Evolutionary conservation across 306 rosid species (phyloP).

Genomic region (Chamaecrista fasciculata): DNA sequence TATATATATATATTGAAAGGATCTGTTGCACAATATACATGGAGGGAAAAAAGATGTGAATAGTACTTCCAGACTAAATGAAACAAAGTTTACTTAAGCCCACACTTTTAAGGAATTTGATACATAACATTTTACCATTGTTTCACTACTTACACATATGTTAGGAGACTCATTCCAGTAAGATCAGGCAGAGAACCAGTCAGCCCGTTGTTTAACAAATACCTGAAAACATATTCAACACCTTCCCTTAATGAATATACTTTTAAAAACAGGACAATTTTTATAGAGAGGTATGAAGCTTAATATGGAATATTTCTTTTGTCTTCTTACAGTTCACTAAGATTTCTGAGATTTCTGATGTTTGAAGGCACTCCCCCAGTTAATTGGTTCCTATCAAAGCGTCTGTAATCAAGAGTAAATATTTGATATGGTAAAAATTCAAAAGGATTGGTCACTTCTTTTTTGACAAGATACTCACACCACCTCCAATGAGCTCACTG

Average conservation of each 20-base stretch:
- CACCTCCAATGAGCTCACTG: slow-evolving; percentile 42
- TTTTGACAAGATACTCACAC: slow-evolving; percentile 55
- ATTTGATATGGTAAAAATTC: not conserved
- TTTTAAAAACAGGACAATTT: not conserved
- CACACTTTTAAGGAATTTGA: not conserved
- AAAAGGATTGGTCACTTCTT: slow-evolving; percentile 14
- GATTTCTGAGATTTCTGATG: slow-evolving; percentile 37
- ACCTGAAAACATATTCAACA: slow-evolving; percentile 38
- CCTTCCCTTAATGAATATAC: slow-evolving; percentile 9
- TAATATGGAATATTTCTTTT: slow-evolving; percentile 1
- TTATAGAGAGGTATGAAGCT: slow-evolving; percentile 21
- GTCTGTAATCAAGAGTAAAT: slow-evolving; percentile 45
- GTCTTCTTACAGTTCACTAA: slow-evolving; percentile 56
- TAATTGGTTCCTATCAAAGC: slow-evolving; percentile 52
- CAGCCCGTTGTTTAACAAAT: slow-evolving; percentile 52
- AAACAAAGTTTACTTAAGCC: not conserved
- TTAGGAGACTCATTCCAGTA: slow-evolving; percentile 45
- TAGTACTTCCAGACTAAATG: not conserved
- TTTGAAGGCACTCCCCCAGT: slow-evolving; percentile 43
- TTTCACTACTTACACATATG: slow-evolving; percentile 48
- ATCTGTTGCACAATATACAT: not conserved
- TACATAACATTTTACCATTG: not conserved
- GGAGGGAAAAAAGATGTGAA: not conserved
- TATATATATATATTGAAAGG: slow-evolving; percentile 5
- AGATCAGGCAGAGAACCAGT: slow-evolving; percentile 54